phyloP scores from a whole-genome alignment of 768 basidiomycete species.

The Mycena vitilis region DNA sequence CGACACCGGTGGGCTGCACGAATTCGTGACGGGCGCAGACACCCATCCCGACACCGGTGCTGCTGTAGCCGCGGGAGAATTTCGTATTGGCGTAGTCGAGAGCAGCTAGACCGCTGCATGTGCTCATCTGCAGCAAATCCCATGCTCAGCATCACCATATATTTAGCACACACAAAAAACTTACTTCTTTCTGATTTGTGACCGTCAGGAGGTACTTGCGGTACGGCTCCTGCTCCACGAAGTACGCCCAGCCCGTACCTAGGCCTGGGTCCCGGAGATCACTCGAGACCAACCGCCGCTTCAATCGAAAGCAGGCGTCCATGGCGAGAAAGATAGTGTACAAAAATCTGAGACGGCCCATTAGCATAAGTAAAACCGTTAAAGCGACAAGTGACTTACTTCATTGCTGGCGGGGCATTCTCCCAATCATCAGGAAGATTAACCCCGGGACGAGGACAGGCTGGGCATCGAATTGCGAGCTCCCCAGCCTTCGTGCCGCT shows the following conservation, averaged over 20 bases:
- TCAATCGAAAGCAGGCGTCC: not conserved
- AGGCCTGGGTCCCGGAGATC: not conserved
- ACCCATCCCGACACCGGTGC: no score
- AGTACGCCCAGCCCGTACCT: not conserved
- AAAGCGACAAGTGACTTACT: conserved; percentile 7
- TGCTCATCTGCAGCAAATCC: not conserved
- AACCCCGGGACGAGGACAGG: conserved; percentile 47
- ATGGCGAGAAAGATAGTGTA: not conserved
- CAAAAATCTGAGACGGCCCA: not conserved
- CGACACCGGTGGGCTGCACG: no score
- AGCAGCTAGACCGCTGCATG: no score
- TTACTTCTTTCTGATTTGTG: not conserved
- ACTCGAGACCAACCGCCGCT: not conserved
- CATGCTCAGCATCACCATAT: not conserved
- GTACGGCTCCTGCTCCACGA: not conserved
- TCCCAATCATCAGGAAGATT: conserved; percentile 46
- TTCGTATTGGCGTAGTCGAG: no score
- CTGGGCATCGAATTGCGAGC: conserved; percentile 45
- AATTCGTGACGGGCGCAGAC: no score
- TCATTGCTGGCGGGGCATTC: conserved; percentile 24
- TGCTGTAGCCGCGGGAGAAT: no score
- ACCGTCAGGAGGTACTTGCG: not conserved
- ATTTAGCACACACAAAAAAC: not conserved
- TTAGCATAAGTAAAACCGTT: not conserved
- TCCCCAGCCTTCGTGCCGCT: conserved; percentile 40